A percentile compares a stretch with the other conserved stretches of the same genome.
Evolutionary conservation across 768 basidiomycete genomes (phyloP).

Genomic region (Xerocomus spinulosus): DNA sequence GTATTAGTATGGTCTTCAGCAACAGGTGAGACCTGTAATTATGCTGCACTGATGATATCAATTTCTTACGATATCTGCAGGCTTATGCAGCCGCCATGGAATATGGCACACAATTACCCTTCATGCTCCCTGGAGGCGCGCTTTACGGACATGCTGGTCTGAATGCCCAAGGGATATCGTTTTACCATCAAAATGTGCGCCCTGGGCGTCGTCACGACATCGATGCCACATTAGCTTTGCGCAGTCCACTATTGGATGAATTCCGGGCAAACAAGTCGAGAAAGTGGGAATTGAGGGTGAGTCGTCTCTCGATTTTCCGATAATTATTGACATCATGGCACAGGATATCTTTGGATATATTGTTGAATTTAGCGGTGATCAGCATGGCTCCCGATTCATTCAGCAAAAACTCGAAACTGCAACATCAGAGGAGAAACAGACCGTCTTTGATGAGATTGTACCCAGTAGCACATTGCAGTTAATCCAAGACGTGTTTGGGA

Average conservation of each 20-base stretch:
- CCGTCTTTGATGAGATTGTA: conserved; percentile 83
- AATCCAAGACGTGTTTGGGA: conserved; percentile 92
- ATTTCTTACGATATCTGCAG: conserved; percentile 24
- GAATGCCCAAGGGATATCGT: conserved; percentile 32
- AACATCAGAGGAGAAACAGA: conserved; percentile 71
- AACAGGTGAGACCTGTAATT: conserved; percentile 36
- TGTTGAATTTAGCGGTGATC: conserved; percentile 90
- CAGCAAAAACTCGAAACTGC: conserved; percentile 81
- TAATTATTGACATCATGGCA: conserved; percentile 1
- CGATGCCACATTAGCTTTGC: conserved; percentile 37
- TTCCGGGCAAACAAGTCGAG: conserved; percentile 76
- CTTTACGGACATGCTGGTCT: conserved; percentile 40
- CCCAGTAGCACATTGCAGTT: conserved; percentile 70
- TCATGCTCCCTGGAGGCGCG: conserved; percentile 41
- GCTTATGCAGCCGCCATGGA: conserved; percentile 45
- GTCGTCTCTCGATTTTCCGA: conserved; percentile 18
- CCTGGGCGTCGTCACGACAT: conserved; percentile 44
- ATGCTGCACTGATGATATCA: neutral
- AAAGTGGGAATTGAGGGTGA: conserved; percentile 78
- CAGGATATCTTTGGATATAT: conserved; percentile 85
- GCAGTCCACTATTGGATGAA: conserved; percentile 77
- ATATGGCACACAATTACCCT: conserved; percentile 43
- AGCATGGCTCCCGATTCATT: conserved; percentile 97
- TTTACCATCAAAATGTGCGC: conserved; percentile 39
- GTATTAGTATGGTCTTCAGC: conserved; percentile 42